Evolutionary conservation across 2,329 filamentous ascomycete species (phyloP), one percentile per base, ranked within the genome.

Genomic region (Pestalotiopsis sp.): DNA sequence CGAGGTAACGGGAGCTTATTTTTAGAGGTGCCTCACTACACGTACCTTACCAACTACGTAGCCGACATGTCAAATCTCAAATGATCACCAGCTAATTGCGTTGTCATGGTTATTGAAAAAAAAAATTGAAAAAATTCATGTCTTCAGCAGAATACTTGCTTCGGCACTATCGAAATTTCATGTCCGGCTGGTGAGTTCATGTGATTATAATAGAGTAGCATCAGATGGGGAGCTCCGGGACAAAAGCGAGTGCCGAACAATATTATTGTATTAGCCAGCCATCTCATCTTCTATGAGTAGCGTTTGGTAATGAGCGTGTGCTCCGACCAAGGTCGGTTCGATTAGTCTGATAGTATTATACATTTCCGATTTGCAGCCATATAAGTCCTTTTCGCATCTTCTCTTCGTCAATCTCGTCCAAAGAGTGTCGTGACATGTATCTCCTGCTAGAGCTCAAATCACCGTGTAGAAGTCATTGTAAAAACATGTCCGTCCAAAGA

Each of bases 381-480:
- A 44, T 64, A 24, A 35, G 44, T 44, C 39, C 48, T 48, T 58
- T 60, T 64, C 60, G 22, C 65, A 60, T 22, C 22, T 58, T 26
- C 22, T 58, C 56, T 7, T 58, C 56, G 10, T 30, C 11, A 65
- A 67, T 60, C 67, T 70, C 70, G 65, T 72, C 17, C 72, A 68
- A 70, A 72, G 14, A 35, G 68, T 66, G 66, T 70, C 72, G 52
- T 57, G 56, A 44, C 70, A 70, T 67, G 65, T 70, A 65, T 69
- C 69, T 67, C 68, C 67, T 64, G 55, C 64, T 66, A 64, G 64
- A 30, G 69, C 52, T 68, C 35, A 67, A 74, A 74, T 69, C 70
- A 73, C 71, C 70, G 72, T 74, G 72, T 73, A 72, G 71, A 74
- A 74, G 68, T 63, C 59, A 69, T 64, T 64, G 65, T 67, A 66